These are phyloP conservation scores for Salix dunnii DNA, from an alignment of 345 rosid genomes.

Conservation along the genomic window DNA sequence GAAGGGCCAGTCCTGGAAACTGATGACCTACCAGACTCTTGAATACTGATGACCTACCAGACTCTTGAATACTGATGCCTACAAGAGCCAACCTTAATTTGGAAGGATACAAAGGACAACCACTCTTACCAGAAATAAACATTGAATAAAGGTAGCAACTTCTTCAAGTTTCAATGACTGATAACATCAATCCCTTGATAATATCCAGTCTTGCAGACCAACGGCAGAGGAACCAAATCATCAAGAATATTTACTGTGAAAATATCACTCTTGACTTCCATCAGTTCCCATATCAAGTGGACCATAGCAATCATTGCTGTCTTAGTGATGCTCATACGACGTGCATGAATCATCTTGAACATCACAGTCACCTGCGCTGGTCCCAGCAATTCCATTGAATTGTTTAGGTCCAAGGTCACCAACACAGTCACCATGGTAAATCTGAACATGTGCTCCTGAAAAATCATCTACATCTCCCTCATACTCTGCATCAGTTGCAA, in stretches of 20 bases:
- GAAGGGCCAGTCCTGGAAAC: background rate
- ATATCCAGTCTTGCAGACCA: background rate
- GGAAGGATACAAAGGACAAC: background rate
- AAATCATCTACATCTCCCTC: slow-evolving; percentile 34
- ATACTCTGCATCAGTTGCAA: slow-evolving; percentile 28
- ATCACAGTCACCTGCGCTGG: slow-evolving; percentile 17
- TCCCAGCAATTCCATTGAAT: slow-evolving; percentile 10
- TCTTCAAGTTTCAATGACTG: background rate
- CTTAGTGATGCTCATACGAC: slow-evolving; percentile 28
- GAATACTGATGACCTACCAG: no score
- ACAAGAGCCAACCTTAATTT: slow-evolving; percentile 1
- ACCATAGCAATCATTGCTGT: slow-evolving; percentile 11
- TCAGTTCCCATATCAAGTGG: slow-evolving; percentile 11
- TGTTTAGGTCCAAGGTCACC: slow-evolving; percentile 7
- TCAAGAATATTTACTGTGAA: background rate
- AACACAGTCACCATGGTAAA: background rate
- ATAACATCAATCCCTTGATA: background rate
- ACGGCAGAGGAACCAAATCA: background rate
- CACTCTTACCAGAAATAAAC: background rate
- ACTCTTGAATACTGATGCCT: background rate
- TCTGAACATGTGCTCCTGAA: slow-evolving; percentile 13
- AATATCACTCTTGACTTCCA: slow-evolving; percentile 19
- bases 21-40: background rate
- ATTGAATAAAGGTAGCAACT: slow-evolving; percentile 1
- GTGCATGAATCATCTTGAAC: slow-evolving; percentile 37